Evolutionary conservation across 1,139 yeast species (phyloP), one percentile per base, ranked within the genome.

Genomic region (Pichia sp.): DNA sequence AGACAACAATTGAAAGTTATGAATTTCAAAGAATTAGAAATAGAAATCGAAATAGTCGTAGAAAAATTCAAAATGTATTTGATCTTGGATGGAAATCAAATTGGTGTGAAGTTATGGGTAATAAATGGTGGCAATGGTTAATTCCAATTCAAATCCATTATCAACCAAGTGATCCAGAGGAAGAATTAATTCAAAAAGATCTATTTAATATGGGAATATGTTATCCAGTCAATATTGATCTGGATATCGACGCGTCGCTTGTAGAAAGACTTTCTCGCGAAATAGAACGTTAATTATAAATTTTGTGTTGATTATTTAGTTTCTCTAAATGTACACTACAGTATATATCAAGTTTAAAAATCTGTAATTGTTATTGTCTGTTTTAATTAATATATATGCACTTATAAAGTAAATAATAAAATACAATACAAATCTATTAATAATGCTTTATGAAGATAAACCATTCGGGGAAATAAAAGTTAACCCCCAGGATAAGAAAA

Each of bases 1-100:
- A 70, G 48, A 89, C 97, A 10, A 92, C 97, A 0, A 74, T 92
- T 27, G 99, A 92, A 63, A 69, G 80, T 43, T 82, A 84, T 65
- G 89, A 83, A 47, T 70, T 72, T 38, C 71, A 71, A 30, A 67
- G 82, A 32, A 75, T 74, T 52, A 69, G 77, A 27, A 70, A 71
- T 29, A 62, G 62, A 2, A 23, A 16, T 16, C 16, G 16, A 8
- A 20, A 23, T 30, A 24, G 22, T 22, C 33, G 42, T 12, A 42
- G 44, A 12, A 30, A 39, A 6, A 12, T 32, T 5, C 30, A 82
- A 2, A 87, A 92, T 62, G 71, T 87, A 4, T 92, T 80, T 61
- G 87, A 90, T 61, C 59, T 92, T 35, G 97, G 97, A 1, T 60
- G 57, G 45, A 58, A 57, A 27, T 59, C 56, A 6, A 92, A 92